A percentile compares a stretch with the other conserved stretches of the same genome.
These are phyloP conservation scores for Coelastrella sp. DNA, from an alignment of 139 green algal species.

Conservation along the genomic window DNA sequence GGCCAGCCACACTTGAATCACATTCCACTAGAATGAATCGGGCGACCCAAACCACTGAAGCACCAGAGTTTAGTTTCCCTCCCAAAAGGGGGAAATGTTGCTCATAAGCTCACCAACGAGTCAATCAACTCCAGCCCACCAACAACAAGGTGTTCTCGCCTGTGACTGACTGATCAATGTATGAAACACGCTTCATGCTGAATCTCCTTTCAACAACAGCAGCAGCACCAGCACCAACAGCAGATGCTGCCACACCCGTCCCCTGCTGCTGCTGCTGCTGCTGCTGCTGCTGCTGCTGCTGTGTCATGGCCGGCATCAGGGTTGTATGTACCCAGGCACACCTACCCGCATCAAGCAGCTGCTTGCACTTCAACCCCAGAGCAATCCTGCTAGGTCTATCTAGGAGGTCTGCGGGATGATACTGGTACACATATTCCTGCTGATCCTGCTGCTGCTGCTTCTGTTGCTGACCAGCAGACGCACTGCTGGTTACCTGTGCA, in stretches of 20 bases:
- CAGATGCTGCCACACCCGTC: not conserved
- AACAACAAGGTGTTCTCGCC: slow-evolving; percentile 35
- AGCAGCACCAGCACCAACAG: not conserved
- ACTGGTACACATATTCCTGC: not conserved
- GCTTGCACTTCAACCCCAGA: slow-evolving; percentile 41
- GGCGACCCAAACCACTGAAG: too few relatives aligned
- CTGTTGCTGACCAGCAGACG: not conserved
- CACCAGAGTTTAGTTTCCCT: too few relatives aligned
- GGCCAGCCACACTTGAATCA: too few relatives aligned
- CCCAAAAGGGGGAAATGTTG: too few relatives aligned
- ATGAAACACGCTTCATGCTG: not conserved
- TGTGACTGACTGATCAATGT: slow-evolving; percentile 12
- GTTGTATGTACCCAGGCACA: not conserved
- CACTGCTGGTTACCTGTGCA: not conserved
- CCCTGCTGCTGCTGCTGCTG: not conserved
- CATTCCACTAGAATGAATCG: too few relatives aligned
- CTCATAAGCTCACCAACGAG: too few relatives aligned
- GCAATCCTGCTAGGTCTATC: slow-evolving; percentile 17
- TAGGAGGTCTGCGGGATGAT: not conserved
- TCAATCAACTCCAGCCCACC: not conserved
- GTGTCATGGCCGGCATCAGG: not conserved
- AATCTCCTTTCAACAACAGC: not conserved
- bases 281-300: slow-evolving; percentile 7
- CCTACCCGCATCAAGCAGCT: slow-evolving; percentile 24
- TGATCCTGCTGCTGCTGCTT: not conserved